Base-by-base conservation (phyloP, 2,329 filamentous ascomycete genomes). In the Claviceps humidiphila region DNA sequence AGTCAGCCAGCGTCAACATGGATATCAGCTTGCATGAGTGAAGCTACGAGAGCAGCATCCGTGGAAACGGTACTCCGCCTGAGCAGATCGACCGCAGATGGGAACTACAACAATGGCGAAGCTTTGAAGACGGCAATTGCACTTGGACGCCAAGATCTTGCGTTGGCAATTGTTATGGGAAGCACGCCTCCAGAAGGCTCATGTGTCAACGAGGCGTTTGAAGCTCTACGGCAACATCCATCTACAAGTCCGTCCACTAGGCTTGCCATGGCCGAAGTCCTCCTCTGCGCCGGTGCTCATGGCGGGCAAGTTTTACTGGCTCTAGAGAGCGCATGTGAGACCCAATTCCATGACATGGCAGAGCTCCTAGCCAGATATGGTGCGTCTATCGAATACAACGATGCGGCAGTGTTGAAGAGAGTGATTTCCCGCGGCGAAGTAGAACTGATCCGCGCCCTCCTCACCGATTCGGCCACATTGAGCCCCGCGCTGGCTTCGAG, bases 261-360 rank as follows among this genome's bases (percentile, higher is more conserved):
- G 58, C 63, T 77, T 43, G 69, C 70, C 2, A 65, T 82, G 55
- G 68, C 75, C 0, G 78, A 83, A 59, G 64, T 80, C 2, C 60
- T 84, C 1, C 67, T 84, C 1, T 81, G 78, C 51, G 78, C 76
- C 1, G 79, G 80, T 0, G 78, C 78, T 1, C 66, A 69, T 13
- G 80, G 80, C 1, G 72, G 77, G 14, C 64, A 69, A 1, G 64
- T 78, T 1, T 70, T 75, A 0, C 63, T 66, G 34, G 75, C 74
- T 0, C 65, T 82, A 1, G 63, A 74, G 6, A 66, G 73, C 37
- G 74, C 77, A 0, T 74, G 72, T 50, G 66, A 70, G 6, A 69
- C 68, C 2, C 72, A 74, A 44, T 79, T 75, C 54, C 68, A 74
- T 52, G 75, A 78, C 42, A 76, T 81, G 72, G 72, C 77, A 2